These are phyloP conservation scores for Taphrina betulina DNA, from an alignment of 1,139 yeast species.

Conservation along the genomic window DNA sequence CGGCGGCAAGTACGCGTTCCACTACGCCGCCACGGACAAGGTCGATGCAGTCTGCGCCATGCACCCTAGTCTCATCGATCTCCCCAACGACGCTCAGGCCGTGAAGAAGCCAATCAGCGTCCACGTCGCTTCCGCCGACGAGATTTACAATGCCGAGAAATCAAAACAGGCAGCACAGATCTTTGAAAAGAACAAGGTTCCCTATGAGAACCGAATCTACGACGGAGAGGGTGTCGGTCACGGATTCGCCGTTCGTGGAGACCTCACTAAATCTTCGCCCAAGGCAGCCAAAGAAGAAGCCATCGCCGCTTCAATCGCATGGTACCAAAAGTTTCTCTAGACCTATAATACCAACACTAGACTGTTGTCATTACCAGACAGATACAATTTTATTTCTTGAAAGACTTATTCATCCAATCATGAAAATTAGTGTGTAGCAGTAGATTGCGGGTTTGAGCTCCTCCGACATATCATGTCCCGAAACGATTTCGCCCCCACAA, in stretches of 20 bases:
- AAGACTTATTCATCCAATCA: no score
- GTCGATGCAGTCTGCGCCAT: slow-evolving; percentile 34
- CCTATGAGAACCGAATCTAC: slow-evolving; percentile 30
- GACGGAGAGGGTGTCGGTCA: slow-evolving; percentile 34
- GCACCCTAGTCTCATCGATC: slow-evolving; percentile 33
- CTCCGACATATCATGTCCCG: no score
- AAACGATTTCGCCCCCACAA: no score
- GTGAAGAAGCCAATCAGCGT: slow-evolving; percentile 27
- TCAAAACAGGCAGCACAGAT: slow-evolving; percentile 13
- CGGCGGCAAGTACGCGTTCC: slow-evolving; percentile 35
- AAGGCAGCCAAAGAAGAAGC: slow-evolving; percentile 27
- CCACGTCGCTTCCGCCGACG: slow-evolving; percentile 33
- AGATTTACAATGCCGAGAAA: slow-evolving; percentile 14
- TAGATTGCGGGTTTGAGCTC: no score
- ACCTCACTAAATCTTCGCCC: slow-evolving; percentile 8
- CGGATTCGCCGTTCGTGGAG: slow-evolving; percentile 29
- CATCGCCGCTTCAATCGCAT: slow-evolving; percentile 7
- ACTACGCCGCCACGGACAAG: slow-evolving; percentile 27
- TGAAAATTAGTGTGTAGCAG: no score
- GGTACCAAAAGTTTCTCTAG: slow-evolving; percentile 18
- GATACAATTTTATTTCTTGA: no score
- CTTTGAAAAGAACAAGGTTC: slow-evolving; percentile 14
- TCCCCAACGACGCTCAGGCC: slow-evolving; percentile 31
- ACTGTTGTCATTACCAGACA: no score
- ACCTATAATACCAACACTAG: no score